A percentile compares a stretch with the other conserved stretches of the same genome.
These are phyloP conservation scores for Populus hybrid DNA, from an alignment of 441 rosid genomes.

Conservation along the genomic window DNA sequence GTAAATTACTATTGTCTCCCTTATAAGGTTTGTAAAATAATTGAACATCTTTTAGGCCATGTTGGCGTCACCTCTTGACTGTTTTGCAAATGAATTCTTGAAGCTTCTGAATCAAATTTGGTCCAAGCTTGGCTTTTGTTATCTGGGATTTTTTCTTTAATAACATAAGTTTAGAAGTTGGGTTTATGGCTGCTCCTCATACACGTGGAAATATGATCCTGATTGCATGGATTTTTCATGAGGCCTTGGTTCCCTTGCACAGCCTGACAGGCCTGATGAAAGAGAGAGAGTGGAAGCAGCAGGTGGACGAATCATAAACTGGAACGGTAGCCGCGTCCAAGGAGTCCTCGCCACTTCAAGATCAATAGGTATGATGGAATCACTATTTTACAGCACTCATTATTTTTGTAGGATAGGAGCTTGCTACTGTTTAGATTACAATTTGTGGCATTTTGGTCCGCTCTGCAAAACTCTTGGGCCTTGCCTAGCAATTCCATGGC, in stretches of 20 bases:
- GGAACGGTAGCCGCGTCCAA: conserved; percentile 21
- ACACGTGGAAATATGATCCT: neutral
- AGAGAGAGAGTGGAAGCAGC: conserved; percentile 33
- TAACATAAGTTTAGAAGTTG: too few species aligned
- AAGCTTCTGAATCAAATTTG: too few species aligned
- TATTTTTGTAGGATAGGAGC: neutral
- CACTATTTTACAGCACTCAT: neutral
- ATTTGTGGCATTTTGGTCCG: neutral
- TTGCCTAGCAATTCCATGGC: neutral
- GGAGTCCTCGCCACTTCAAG: conserved; percentile 35
- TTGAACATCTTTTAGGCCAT: neutral
- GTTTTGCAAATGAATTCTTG: too few species aligned
- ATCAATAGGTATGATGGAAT: conserved; percentile 25
- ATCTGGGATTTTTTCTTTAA: too few species aligned
- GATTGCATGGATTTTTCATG: neutral
- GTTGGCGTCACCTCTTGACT: neutral
- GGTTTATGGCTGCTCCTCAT: too few species aligned
- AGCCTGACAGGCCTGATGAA: conserved; percentile 38
- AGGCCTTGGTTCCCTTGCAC: neutral
- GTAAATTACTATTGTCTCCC: neutral
- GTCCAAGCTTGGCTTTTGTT: too few species aligned
- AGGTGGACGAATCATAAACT: conserved; percentile 25
- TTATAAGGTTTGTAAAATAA: neutral
- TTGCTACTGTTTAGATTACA: too few species aligned
- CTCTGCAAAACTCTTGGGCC: neutral